Percentiles rank a stretch among this genome's conserved stretches.
These are phyloP conservation scores for Vitis amurensis DNA, from an alignment of 164 flowering plant species.

Conservation along the genomic window DNA sequence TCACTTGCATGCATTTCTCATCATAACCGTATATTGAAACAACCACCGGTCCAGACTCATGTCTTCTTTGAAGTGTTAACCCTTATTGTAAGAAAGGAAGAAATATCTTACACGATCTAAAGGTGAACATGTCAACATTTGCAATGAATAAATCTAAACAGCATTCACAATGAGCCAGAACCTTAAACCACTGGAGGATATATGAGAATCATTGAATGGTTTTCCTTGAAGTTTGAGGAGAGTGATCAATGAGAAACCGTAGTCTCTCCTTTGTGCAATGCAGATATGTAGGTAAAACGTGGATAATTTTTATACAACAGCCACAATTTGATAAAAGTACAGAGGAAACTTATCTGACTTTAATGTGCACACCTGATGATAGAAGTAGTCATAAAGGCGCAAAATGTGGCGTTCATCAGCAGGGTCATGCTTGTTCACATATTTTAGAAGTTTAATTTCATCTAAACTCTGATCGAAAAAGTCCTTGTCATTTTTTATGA, in stretches of 20 bases:
- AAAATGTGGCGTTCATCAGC: conserved; percentile 72
- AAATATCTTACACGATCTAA: no score
- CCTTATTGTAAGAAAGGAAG: no score
- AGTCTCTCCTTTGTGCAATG: not conserved
- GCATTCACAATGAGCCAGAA: no score
- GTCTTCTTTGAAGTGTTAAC: no score
- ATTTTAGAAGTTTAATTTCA: conserved; percentile 88
- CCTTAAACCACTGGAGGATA: not conserved
- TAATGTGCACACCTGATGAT: conserved; percentile 63
- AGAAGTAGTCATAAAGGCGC: conserved; percentile 94
- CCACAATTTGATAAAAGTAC: no score
- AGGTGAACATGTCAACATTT: no score
- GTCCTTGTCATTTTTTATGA: conserved; percentile 92
- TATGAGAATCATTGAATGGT: not conserved
- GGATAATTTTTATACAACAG: not conserved
- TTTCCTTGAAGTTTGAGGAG: not conserved
- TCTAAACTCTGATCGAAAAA: conserved; percentile 95
- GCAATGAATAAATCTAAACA: no score
- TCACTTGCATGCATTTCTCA: no score
- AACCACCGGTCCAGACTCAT: no score
- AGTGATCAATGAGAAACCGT: not conserved
- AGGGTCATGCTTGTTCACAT: conserved; percentile 88
- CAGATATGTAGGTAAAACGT: not conserved
- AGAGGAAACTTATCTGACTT: not conserved
- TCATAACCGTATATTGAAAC: no score